A percentile compares a stretch with the other conserved stretches of the same genome.
phyloP scores from a whole-genome alignment of 768 basidiomycete species.

The Chalciporus chontae region DNA sequence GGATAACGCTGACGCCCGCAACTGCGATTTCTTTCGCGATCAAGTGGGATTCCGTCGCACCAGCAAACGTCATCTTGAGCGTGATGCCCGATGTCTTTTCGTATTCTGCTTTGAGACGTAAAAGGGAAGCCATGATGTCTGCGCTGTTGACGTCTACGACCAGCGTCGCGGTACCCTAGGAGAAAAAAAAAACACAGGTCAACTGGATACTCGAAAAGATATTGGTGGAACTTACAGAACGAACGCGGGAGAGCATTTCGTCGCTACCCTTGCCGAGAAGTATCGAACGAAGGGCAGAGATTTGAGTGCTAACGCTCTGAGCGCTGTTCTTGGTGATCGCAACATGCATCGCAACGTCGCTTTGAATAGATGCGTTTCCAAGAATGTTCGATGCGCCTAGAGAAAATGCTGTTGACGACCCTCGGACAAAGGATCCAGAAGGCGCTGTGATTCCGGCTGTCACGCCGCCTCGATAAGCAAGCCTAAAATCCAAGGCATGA shows the following conservation, averaged over 20 bases:
- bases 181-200: background rate
- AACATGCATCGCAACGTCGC: constrained; percentile 62
- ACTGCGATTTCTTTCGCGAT: constrained; percentile 65
- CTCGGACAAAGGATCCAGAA: constrained; percentile 50
- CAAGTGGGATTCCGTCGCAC: constrained; percentile 61
- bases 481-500: constrained; percentile 34
- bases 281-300: constrained; percentile 59
- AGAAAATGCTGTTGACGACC: constrained; percentile 60
- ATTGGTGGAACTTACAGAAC: constrained; percentile 8
- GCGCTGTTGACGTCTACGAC: constrained; percentile 66
- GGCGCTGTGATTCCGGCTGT: constrained; percentile 56
- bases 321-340: constrained; percentile 39
- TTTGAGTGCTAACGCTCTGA: constrained; percentile 62
- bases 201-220: background rate
- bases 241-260: constrained; percentile 17
- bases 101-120: constrained; percentile 66
- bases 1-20: constrained; percentile 69
- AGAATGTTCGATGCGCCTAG: constrained; percentile 40
- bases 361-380: constrained; percentile 33
- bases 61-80: constrained; percentile 60
- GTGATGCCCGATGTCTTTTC: constrained; percentile 53
- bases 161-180: constrained; percentile 59
- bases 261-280: constrained; percentile 52
- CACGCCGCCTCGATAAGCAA: constrained; percentile 67
- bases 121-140: constrained; percentile 68